phyloP scores from a whole-genome alignment of 1,284 basidiomycete genomes.

The Psilocybe mexicana region DNA sequence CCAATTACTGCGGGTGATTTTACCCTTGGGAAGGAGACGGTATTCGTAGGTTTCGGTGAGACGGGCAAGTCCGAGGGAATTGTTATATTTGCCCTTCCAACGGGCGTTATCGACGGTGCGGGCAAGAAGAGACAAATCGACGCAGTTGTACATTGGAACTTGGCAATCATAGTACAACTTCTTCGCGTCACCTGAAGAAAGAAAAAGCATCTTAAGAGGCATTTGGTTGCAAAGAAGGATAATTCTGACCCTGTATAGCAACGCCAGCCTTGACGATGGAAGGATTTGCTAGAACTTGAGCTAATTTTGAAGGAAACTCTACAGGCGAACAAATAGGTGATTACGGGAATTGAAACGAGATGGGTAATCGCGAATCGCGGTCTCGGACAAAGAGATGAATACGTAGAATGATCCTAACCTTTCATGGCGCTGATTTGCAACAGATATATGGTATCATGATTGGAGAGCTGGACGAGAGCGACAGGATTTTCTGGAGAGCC shows the following conservation, averaged over 20 bases:
- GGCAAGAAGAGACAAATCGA: conserved; percentile 69
- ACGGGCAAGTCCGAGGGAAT: conserved; percentile 58
- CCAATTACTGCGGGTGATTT: conserved; percentile 67
- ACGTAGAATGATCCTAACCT: conserved; percentile 37
- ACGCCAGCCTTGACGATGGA: conserved; percentile 65
- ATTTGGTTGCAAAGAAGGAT: background rate
- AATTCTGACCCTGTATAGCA: conserved; percentile 59
- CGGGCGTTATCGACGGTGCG: conserved; percentile 63
- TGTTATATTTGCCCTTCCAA: conserved; percentile 66
- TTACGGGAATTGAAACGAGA: background rate
- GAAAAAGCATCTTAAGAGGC: conserved; percentile 1
- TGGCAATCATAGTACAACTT: conserved; percentile 59
- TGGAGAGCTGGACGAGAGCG: conserved; percentile 70
- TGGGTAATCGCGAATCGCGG: conserved; percentile 1
- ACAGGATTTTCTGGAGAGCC: conserved; percentile 60
- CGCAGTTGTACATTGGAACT: conserved; percentile 53
- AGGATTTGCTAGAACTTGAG: conserved; percentile 49
- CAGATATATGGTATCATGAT: conserved; percentile 51
- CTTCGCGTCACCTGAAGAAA: conserved; percentile 55
- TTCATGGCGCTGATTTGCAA: conserved; percentile 65
- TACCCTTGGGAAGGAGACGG: conserved; percentile 55
- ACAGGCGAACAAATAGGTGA: conserved; percentile 6
- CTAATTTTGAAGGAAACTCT: conserved; percentile 60
- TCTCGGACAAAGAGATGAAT: background rate
- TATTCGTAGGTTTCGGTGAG: conserved; percentile 60